Evolutionary conservation across 768 basidiomycete genomes (phyloP).

Genomic region (Amanita rubescens): DNA sequence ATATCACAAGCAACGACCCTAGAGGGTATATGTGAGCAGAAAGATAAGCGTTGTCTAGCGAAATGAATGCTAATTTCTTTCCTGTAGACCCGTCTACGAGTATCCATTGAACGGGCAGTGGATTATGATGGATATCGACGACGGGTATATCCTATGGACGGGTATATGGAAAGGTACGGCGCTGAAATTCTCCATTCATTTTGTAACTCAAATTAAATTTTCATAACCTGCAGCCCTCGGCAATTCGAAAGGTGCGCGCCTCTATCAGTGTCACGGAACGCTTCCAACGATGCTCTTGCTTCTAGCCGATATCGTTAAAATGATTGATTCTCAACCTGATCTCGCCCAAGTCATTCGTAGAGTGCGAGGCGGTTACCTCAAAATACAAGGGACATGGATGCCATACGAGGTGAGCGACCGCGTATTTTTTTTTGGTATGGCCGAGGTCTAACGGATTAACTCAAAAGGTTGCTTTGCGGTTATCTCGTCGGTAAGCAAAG

Average conservation of each 20-base stretch:
- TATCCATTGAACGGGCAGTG: conserved; percentile 86
- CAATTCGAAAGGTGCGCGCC: conserved; percentile 69
- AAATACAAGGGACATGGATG: conserved; percentile 94
- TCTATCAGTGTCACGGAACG: background rate
- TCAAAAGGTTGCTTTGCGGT: conserved; percentile 62
- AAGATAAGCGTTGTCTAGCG: background rate
- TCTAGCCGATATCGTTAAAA: conserved; percentile 84
- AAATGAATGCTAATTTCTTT: background rate
- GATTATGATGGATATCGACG: conserved; percentile 96
- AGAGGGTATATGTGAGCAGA: conserved; percentile 75
- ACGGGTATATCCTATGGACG: conserved; percentile 89
- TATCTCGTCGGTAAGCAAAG: conserved; percentile 62
- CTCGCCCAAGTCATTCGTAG: conserved; percentile 74
- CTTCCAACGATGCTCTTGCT: conserved; percentile 5
- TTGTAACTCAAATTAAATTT: conserved; percentile 8
- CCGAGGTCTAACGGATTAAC: conserved; percentile 4
- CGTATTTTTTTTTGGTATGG: conserved; percentile 2
- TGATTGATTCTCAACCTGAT: conserved; percentile 89
- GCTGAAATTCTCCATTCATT: background rate
- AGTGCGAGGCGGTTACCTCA: conserved; percentile 82
- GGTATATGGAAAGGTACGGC: conserved; percentile 84
- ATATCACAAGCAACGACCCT: conserved; percentile 86
- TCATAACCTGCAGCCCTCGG: conserved; percentile 51
- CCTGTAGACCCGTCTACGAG: conserved; percentile 71
- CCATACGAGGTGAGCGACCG: conserved; percentile 61